phyloP scores from a whole-genome alignment of 1,284 basidiomycete genomes.

The Phenoliferia sp. region DNA sequence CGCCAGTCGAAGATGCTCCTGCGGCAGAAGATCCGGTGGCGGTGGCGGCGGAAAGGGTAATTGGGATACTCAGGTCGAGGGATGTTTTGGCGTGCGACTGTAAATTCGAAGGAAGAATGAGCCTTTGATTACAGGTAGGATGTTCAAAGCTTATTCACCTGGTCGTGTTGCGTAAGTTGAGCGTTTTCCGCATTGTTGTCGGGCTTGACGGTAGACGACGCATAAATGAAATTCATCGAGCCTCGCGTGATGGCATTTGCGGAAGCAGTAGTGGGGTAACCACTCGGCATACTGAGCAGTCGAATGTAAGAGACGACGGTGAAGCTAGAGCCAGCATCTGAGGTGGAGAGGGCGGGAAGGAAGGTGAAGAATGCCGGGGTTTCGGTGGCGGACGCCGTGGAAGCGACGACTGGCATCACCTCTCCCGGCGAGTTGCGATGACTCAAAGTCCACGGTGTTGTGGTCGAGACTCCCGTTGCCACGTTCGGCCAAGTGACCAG shows the following conservation, averaged over 20 bases:
- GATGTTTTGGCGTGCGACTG: slow-evolving; percentile 3
- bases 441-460: slow-evolving; percentile 15
- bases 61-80: slow-evolving; percentile 8
- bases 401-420: slow-evolving; percentile 7
- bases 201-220: slow-evolving; percentile 7
- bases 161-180: slow-evolving; percentile 14
- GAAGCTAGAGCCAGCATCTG: slow-evolving; percentile 5
- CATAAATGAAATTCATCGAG: slow-evolving; percentile 16
- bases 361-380: slow-evolving; percentile 15
- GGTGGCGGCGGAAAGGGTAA: neutral
- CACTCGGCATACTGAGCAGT: neutral
- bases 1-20: no score
- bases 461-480: neutral
- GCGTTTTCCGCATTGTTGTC: slow-evolving; percentile 3
- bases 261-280: slow-evolving; percentile 9
- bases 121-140: neutral
- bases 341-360: slow-evolving; percentile 16
- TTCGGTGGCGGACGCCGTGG: neutral
- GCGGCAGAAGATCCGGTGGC: neutral
- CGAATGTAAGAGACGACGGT: slow-evolving; percentile 17
- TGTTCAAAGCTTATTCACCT: neutral
- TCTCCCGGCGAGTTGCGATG: slow-evolving; percentile 13
- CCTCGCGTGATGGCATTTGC: neutral
- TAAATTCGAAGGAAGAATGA: neutral
- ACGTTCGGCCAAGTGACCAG: slow-evolving; percentile 23